Base-by-base conservation (phyloP, 2,329 filamentous ascomycete genomes). In the Aspergillus sclerotialis region DNA sequence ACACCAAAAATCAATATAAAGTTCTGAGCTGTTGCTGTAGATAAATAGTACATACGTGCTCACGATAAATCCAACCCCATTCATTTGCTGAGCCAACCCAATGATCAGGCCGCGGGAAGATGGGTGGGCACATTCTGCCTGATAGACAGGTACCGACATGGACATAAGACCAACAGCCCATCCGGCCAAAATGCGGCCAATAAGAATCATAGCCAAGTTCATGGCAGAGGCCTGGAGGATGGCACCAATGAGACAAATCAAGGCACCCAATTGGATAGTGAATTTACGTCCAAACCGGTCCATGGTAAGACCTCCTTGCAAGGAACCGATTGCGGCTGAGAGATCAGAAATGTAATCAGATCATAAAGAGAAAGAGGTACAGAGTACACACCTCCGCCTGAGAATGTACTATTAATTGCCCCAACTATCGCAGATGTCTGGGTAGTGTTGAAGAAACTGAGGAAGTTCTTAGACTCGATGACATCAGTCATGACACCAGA, bases 361-460 rank as follows among this genome's bases (percentile, higher is more conserved):
- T 13, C 4, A 7, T 7, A 28, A 14, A 9, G 4, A 19, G 5
- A 13, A 16, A 13, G 16, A 3, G 18, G 19, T 12, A 15, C 2
- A 25, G 11, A 32, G 5, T 19, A 19, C 50, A 9, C 38, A 36
- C 72, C 73, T n/a, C 73, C 73, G 4, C 71, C 73, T 10, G 69
- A 70, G 46, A 80, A 81, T 15, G 78, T 79, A 38, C 75, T 76
- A 49, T 78, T 76, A 51, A 81, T 75, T 13, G 76, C 76, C 8
- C 78, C 78, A 36, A 80, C 64, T 32, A 77, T 70, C 4, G 70
- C 60, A 46, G 68, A 68, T 2, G 61, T 64, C 16, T 57, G 66
- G 1, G 49, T 54, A 4, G 72, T 73, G 25, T 76, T 60, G 58
- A 82, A 81, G 49, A 72, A 76, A 1, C 50, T 38, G 12, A 79